Evolutionary conservation across 371 early-diverging fungal species (phyloP), one percentile per base, ranked within the genome.

Genomic region (Mortierella sp.): DNA sequence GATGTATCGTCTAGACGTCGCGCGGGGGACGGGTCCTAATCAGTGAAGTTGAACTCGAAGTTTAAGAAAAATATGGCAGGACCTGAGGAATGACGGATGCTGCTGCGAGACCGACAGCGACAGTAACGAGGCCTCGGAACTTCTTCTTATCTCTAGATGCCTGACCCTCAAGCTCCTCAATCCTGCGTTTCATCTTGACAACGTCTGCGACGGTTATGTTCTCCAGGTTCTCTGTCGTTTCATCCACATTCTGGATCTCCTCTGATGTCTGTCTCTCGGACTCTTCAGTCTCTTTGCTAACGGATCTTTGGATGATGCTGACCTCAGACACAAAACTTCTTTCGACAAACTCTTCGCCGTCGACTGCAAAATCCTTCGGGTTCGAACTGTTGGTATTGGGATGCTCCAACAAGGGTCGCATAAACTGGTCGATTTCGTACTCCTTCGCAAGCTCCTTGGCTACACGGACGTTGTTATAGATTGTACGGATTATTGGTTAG

Each of bases 1-100:
- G n/a, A n/a, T n/a, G n/a, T n/a, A n/a, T n/a, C n/a, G n/a, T n/a
- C n/a, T n/a, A n/a, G n/a, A n/a, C n/a, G n/a, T n/a, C n/a, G n/a
- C n/a, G n/a, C n/a, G n/a, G n/a, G n/a, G n/a, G n/a, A n/a, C n/a
- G n/a, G n/a, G n/a, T n/a, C n/a, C n/a, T n/a, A n/a, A 34, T 34
- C 37, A 34, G 14, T 2, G 19, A 19, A 9, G 44, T 8, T 19
- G 23, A 8, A 14, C 48, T 14, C 12, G 27, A 2, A 31, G 3
- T n/a, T 62, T 51, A 76, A 15, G 76, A 64, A 48, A 76, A 76
- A 62, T 60, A 76, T 26, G 76, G 76, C 3, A 76, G 65, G 1
- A 69, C 76, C 26, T 69, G 70, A 23, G 76, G 76, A 17, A 76
- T 76, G 39, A 76, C 70, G 15, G 76, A 42, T 15, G 70, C 76